Evolutionary conservation across 2,329 filamentous ascomycete genomes (phyloP), one percentile per base, ranked within the genome.

Genomic region (Fusarium staphyleae): DNA sequence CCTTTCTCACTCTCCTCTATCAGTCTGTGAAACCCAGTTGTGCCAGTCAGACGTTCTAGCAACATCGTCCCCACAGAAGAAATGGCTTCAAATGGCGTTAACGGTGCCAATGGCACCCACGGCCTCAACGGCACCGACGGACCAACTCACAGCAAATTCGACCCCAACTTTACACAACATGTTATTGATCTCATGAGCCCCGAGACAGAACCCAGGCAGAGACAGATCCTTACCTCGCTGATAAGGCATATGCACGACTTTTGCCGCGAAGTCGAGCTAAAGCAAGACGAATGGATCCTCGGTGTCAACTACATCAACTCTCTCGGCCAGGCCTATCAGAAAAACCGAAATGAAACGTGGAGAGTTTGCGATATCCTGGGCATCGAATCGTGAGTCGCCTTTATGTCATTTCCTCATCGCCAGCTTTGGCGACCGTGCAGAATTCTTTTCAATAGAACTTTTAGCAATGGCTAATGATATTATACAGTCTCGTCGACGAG

Each of bases 231-330:
- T 67, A 73, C 78, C 55, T 78, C 82, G 22, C 74, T 91, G 65
- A 86, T 91, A 73, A 79, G 76, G 41, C 88, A 92, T 76, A 79
- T 93, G 52, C 89, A 93, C 77, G 88, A 91, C 75, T 92, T 92
- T 72, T 83, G 85, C 50, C 85, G 89, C 52, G 89, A 93, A 69
- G 84, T 90, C 60, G 88, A 92, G 75, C 83, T 93, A 44, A 91
- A 86, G 14, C 80, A 85, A 26, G 88, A 90, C 48, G 89, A 93
- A 75, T 92, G 89, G 89, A 83, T 91, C 74, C 74, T 84, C 7
- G 89, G 88, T 47, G 87, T 92, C 48, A 81, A 88, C 67, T 91
- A 88, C 70, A 76, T 92, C 75, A 92, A 92, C 78, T 81, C 84
- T 37, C 83, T 90, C 57, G 89, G 89, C 56, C 85, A 90, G 73